phyloP scores from a whole-genome alignment of 345 rosid genomes.

The Capsella bursapastoris region DNA sequence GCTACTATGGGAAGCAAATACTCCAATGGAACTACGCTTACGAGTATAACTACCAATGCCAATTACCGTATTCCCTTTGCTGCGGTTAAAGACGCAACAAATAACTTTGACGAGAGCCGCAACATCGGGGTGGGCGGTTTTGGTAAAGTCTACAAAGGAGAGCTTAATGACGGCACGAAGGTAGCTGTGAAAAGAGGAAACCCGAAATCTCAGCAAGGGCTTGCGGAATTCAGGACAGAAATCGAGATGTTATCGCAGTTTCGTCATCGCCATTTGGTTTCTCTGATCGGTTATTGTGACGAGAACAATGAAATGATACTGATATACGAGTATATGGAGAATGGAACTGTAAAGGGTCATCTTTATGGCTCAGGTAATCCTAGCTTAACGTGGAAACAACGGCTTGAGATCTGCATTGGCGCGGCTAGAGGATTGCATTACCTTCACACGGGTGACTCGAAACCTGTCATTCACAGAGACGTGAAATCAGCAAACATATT shows the following conservation, averaged over 20 bases:
- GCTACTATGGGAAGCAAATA: constrained; percentile 41
- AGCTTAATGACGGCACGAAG: constrained; percentile 50
- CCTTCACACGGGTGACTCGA: constrained; percentile 51
- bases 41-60: constrained; percentile 44
- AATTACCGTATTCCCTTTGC: constrained; percentile 52
- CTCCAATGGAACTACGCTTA: constrained; percentile 39
- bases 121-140: constrained; percentile 57
- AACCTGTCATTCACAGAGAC: constrained; percentile 53
- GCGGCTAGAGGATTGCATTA: constrained; percentile 57
- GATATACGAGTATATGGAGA: constrained; percentile 55
- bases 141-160: constrained; percentile 60
- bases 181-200: constrained; percentile 62
- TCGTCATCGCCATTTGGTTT: constrained; percentile 57
- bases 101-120: constrained; percentile 51
- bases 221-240: constrained; percentile 57
- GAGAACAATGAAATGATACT: constrained; percentile 61
- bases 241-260: constrained; percentile 61
- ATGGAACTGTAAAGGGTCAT: constrained; percentile 51
- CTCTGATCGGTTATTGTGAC: constrained; percentile 58
- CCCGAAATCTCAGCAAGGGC: constrained; percentile 59
- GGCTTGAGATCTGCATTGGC: constrained; percentile 53
- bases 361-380: constrained; percentile 49
- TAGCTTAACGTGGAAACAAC: constrained; percentile 50
- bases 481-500: constrained; percentile 55
- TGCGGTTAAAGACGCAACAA: constrained; percentile 54